Evolutionary conservation across 2,329 filamentous ascomycete genomes (phyloP), one percentile per base, ranked within the genome.

Genomic region (Fusarium nygamai): DNA sequence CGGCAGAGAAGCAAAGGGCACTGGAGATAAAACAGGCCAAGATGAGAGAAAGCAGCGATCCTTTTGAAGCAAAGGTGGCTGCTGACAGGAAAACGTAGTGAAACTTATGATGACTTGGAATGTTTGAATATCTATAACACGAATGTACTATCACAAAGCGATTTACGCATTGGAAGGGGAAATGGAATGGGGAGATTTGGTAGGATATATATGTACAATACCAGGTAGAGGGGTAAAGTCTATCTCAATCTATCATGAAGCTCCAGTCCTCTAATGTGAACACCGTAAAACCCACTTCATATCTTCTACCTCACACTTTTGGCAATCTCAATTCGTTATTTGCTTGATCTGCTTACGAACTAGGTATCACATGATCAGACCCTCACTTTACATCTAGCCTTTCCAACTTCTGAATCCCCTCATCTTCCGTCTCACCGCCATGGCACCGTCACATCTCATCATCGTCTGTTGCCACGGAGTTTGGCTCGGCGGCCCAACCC

Each of bases 401-500:
- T n/a, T 14, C 39, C 38, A 50, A 20, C 61, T 31, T 60, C 41
- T 64, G 61, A 74, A 72, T 69, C 71, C 64, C 69, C 27, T 67
- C 69, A 54, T 41, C 27, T n/a, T 43, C 44, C 48, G 69, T 31
- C 47, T 76, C 75, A 67, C 31, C 33, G 27, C 66, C 61, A 68
- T 67, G 39, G 47, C 71, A 1, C 83, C 84, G 34, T 82, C 82
- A 10, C 88, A 93, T 73, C 87, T 97, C 17, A 89, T 97, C 59
- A 84, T 97, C 54, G 92, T 97, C 58, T 96, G 94, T 85, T 95
- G 94, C 81, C 94, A 97, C 83, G 93, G 91, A 34, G 94, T 96
- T 66, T 97, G 93, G 87, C 83, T 86, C 20, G 91, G 91, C 33
- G 90, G 91, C 0, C 84, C 86, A 5, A 82, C 83, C 4, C 81